Base-by-base conservation (phyloP, 176 grass and related monocot genomes). In the Saccharum spontaneum region DNA sequence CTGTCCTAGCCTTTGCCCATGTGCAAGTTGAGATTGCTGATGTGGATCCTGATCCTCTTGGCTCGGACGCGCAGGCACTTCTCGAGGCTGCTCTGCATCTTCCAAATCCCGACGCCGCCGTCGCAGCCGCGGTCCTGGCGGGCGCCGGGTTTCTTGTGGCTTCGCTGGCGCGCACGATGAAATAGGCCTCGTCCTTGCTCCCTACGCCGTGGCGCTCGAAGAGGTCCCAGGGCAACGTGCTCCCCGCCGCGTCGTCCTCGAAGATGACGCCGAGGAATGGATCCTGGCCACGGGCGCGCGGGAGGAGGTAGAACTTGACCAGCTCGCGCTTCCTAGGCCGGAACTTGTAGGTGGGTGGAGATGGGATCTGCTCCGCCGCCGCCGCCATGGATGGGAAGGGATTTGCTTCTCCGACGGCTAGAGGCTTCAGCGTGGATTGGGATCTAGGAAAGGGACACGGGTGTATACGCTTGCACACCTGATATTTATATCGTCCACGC, bases 181-280 rank as follows among this genome's bases (percentile, higher is more conserved):
- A 82, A 71, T 57, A 82, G 18, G 71, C 85, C 2, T 26, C 18
- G 4, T 37, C 26, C 17, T 10, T 71, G 7, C 24, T 1, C 33
- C 5, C 10, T 1, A 2, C 61, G 18, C 17, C 44, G 23, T 75
- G 37, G 11, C 59, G 45, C 9, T 20, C 11, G 57, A 87, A 64
- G 23, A 87, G 85, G 6, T 54, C 8, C 77, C 59, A 87, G 1
- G 85, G 85, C 4, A 34, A 55, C 41, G 31, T 3, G 67, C 76
- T 66, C 20, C 31, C 22, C 31, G 22, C 24, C 11, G 34, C 54
- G 23, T 87, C 60, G 52, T 62, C 59, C 7, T 75, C 33, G 59
- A 81, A 2, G 69, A 81, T 4, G 7, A 57, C 11, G 10, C 23
- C 77, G 2, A 15, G 49, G 17, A 77, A 59, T 1, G 31, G 50